Evolutionary conservation across 1,139 yeast species (phyloP), one percentile per base, ranked within the genome.

Genomic region (Yamadazyma membranifaciens): DNA sequence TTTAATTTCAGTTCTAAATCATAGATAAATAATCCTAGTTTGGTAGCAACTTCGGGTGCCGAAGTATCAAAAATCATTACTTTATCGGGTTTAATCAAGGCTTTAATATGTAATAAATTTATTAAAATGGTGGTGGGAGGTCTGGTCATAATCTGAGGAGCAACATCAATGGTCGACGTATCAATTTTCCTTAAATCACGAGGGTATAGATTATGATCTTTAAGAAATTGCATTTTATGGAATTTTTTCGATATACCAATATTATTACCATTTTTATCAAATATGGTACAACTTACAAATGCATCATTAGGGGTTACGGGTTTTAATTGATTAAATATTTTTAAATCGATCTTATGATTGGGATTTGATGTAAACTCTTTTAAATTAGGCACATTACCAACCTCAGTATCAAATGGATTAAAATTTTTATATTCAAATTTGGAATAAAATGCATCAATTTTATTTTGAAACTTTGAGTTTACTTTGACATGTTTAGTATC

Each of bases 161-260:
- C 92, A 28, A 92, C 86, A 59, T 89, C 96, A 46, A 87, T 83
- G 22, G 87, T 76, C 0, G 95, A 87, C 6, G 95, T 84, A 62
- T 92, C 98, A 41, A 94, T 83, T 54, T 87, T 88, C 4, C 96
- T 67, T 40, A 88, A 66, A 59, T 88, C 96, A 49, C 96, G 73
- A 0, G 96, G 95, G 37, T 83, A 75, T 31, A 88, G 63, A 27
- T 86, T 86, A 55, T 87, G 88, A 46, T 85, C 82, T 44, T 80
- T 74, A 12, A 94, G 67, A 43, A 94, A 78, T 46, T 81, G 79
- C 67, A 85, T 79, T 56, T 88, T 83, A 43, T 87, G 89, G 53
- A 80, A 83, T 52, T 83, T 87, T 39, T 87, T 81, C 0, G 94
- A 81, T 2, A 87, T 87, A 5, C 83, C 85, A 1, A 78, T 69